A percentile compares a stretch with the other conserved stretches of the same genome.
These are phyloP conservation scores for Hypomontagnella monticulosa DNA, from an alignment of 495 filamentous ascomycete species.

Conservation along the genomic window DNA sequence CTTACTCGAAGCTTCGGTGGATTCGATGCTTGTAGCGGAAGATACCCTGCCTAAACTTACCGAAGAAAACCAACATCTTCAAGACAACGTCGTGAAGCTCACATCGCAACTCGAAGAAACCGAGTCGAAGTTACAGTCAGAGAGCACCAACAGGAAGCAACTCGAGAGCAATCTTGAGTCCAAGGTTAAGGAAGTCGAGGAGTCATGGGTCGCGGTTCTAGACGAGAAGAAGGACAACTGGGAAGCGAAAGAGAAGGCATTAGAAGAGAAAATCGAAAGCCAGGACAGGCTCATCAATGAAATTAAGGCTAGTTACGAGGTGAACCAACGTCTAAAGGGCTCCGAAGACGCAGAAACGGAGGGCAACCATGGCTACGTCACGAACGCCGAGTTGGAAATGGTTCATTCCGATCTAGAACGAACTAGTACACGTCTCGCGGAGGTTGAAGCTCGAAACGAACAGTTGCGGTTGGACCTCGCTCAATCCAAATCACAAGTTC, in stretches of 20 bases:
- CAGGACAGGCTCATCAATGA: slow-evolving; percentile 94
- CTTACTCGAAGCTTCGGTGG: slow-evolving; percentile 92
- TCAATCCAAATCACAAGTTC: slow-evolving; percentile 80
- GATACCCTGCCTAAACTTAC: slow-evolving; percentile 89
- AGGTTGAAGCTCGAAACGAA: slow-evolving; percentile 94
- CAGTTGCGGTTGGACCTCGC: slow-evolving; percentile 90
- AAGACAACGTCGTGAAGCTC: slow-evolving; percentile 78
- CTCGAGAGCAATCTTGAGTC: slow-evolving; percentile 80
- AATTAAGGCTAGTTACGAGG: slow-evolving; percentile 96
- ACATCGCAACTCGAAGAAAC: slow-evolving; percentile 92
- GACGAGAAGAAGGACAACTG: slow-evolving; percentile 96
- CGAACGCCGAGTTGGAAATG: slow-evolving; percentile 91
- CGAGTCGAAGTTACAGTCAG: slow-evolving; percentile 76
- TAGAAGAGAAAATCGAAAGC: slow-evolving; percentile 93
- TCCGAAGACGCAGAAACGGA: slow-evolving; percentile 68
- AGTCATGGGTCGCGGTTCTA: slow-evolving; percentile 90
- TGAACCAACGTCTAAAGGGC: slow-evolving; percentile 86
- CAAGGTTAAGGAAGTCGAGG: slow-evolving; percentile 85
- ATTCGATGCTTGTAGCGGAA: slow-evolving; percentile 88
- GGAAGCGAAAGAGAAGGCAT: slow-evolving; percentile 89
- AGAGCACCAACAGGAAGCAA: slow-evolving; percentile 73
- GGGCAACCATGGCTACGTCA: slow-evolving; percentile 67
- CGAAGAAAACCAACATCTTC: slow-evolving; percentile 85
- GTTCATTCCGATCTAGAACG: slow-evolving; percentile 90
- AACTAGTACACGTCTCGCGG: slow-evolving; percentile 84